Evolutionary conservation across 1,139 yeast species (phyloP), one percentile per base, ranked within the genome.

Genomic region (Pichia sp.): DNA sequence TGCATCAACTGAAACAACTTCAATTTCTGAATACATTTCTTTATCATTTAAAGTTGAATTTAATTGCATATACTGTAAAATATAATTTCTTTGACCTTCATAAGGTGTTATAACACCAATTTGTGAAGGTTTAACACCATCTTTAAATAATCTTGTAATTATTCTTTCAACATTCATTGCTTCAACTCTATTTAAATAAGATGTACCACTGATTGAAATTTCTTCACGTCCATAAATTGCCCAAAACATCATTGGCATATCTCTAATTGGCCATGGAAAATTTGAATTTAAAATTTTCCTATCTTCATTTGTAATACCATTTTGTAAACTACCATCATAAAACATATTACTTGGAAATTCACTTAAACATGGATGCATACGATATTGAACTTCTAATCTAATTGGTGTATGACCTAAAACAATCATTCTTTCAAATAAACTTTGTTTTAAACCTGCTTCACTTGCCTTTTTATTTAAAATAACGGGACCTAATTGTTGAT

Each of bases 31-130:
- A 59, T 87, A 87, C 36, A 77, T 64, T 3, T 80, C 81, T 52
- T 76, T 77, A 41, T 78, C 83, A 22, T 69, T 62, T 57, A 83
- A 59, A 1, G 86, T 67, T 19, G 91, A 84, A 54, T 80, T 80
- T 68, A 80, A 63, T 51, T 76, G 74, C 88, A 89, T 78, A 60
- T 84, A 84, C 55, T 82, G 91, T 13, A 78, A 73, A 45, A 88
- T 68, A 57, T 82, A 88, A 0, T 93, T 86, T 50, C 96, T 69
- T 64, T 89, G 97, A 26, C 96, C 96, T 61, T 87, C 95, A 61
- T 89, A 89, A 0, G 97, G 96, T 4, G 97, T 88, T 42, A 89
- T 80, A 29, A 89, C 83, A 58, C 96, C 96, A 57, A 89, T 88
- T 58, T 87, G 94, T 15, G 72, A 73, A 0, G 96, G 88, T 40